Evolutionary conservation across 768 basidiomycete species (phyloP), one percentile per base, ranked within the genome.

Genomic region (Sarcomyxa edulis): DNA sequence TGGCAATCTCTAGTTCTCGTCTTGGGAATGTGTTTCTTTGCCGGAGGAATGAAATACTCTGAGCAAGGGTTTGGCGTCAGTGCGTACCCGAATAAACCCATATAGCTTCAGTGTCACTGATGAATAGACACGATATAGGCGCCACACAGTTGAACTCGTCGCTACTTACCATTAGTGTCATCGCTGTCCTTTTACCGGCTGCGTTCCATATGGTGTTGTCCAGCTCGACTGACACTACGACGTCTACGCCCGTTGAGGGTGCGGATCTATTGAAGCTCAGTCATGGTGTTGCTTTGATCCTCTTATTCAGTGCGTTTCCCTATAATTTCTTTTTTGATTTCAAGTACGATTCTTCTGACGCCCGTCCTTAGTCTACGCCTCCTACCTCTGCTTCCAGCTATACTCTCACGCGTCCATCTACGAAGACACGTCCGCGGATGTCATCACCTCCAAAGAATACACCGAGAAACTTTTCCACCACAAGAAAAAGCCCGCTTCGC

Each of bases 1-100:
- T n/a, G n/a, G n/a, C n/a, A n/a, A n/a, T 33, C 28, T 38, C 12
- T 44, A 85, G 83, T 90, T 23, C 70, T 93, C 35, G 80, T 92
- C 12, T 69, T 91, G 21, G 89, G 89, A 34, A 89, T 92, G 89
- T 90, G 88, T 52, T 91, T 91, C 63, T 90, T 91, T 48, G 86
- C 84, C 15, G 88, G 87, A 40, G 88, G 88, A 14, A 61, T 79
- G 35, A 74, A 74, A 48, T 90, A 77, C 52, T 83, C 81, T 14
- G 82, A 89, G 48, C 88, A 90, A 60, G 86, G 81, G 1, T 86
- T 89, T 50, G 79, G 81, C 33, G 61, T 72, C 27, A 80, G 86
- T 86, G 46, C 52, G 84, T 66, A 37, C 22, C 62, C 67, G 42
- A 45, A 65, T 21, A 63, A n/a, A n/a, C n/a, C n/a, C n/a, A n/a